These are phyloP conservation scores for Saccharum spontaneum DNA, from an alignment of 176 grass and related monocot genomes.

Conservation along the genomic window DNA sequence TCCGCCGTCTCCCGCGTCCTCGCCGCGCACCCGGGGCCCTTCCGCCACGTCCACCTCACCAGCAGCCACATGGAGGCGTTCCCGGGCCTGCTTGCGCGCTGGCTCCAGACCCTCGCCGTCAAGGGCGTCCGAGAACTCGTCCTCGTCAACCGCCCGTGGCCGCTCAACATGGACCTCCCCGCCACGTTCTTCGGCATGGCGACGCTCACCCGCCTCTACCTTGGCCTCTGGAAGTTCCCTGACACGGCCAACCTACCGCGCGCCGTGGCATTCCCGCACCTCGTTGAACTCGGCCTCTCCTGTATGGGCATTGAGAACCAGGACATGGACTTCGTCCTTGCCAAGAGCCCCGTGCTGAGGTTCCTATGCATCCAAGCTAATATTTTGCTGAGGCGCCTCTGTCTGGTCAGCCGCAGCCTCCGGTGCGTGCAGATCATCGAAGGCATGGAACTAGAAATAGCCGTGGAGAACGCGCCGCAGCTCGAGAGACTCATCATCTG, in stretches of 20 bases:
- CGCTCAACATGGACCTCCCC: neutral
- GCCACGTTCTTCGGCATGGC: neutral
- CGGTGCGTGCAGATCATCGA: neutral
- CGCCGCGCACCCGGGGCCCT: neutral
- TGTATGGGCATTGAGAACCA: neutral
- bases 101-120: neutral
- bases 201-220: conserved; percentile 1
- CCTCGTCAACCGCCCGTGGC: conserved; percentile 3
- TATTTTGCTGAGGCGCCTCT: neutral
- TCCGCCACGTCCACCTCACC: neutral
- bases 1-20: neutral
- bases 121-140: neutral
- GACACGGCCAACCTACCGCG: neutral
- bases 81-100: neutral
- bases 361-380: neutral
- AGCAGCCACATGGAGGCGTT: neutral
- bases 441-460: neutral
- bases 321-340: conserved; percentile 16
- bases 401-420: conserved; percentile 1
- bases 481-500: neutral
- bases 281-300: conserved; percentile 23
- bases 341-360: conserved; percentile 18
- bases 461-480: neutral
- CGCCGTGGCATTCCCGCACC: neutral
- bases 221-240: conserved; percentile 5